Evolutionary conservation across 257 asterid species (phyloP).

Genomic region (Catharanthus roseus): DNA sequence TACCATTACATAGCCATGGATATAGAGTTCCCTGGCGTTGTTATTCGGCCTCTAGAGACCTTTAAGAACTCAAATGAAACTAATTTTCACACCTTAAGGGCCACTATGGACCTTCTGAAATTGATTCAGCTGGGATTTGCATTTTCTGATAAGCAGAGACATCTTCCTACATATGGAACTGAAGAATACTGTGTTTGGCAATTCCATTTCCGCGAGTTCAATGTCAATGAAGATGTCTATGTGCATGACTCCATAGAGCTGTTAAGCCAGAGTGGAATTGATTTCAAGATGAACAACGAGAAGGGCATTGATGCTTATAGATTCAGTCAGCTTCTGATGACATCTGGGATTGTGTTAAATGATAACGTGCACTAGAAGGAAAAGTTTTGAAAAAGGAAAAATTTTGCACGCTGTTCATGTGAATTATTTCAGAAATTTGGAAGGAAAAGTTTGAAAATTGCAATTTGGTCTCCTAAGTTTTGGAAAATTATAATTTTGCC

Average conservation of each 20-base stretch:
- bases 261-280: slow-evolving; percentile 26
- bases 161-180: slow-evolving; percentile 38
- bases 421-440: too few relatives aligned
- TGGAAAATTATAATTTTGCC: too few relatives aligned
- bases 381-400: too few relatives aligned
- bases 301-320: slow-evolving; percentile 25
- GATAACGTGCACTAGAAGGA: slow-evolving; percentile 29
- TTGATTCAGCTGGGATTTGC: slow-evolving; percentile 36
- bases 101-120: slow-evolving; percentile 34
- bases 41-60: slow-evolving; percentile 24
- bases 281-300: slow-evolving; percentile 26
- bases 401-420: too few relatives aligned
- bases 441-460: too few relatives aligned
- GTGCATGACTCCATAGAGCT: slow-evolving; percentile 35
- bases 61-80: slow-evolving; percentile 19
- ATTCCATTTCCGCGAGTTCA: slow-evolving; percentile 36
- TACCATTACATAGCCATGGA: slow-evolving; percentile 34
- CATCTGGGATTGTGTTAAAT: slow-evolving; percentile 38
- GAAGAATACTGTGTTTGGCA: slow-evolving; percentile 35
- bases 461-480: too few relatives aligned
- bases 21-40: slow-evolving; percentile 33
- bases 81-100: slow-evolving; percentile 25
- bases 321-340: slow-evolving; percentile 34
- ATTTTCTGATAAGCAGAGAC: slow-evolving; percentile 30
- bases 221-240: slow-evolving; percentile 27